Evolutionary conservation across 2,329 filamentous ascomycete species (phyloP).

Genomic region (Ceratocystis destructans): DNA sequence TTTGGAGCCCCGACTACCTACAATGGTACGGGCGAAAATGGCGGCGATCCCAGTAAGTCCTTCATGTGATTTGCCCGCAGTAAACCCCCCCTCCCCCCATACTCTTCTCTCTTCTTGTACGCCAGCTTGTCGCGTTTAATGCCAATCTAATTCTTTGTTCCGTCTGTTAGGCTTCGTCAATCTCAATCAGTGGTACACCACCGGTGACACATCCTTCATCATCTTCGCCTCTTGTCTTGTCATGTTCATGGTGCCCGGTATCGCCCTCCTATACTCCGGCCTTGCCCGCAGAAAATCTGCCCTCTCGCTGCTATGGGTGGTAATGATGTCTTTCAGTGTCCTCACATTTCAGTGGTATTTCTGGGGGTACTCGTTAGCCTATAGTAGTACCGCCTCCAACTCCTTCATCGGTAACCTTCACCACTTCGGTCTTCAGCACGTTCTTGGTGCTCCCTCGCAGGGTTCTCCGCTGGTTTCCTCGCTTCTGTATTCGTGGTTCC

Average conservation of each 20-base stretch:
- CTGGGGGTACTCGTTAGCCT: constrained; percentile 94
- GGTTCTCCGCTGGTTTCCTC: constrained; percentile 81
- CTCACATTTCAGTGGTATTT: constrained; percentile 99
- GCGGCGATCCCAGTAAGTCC: constrained; percentile 49
- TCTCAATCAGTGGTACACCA: constrained; percentile 87
- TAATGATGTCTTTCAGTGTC: constrained; percentile 84
- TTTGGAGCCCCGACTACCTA: constrained; percentile 44
- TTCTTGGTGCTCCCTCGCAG: constrained; percentile 69
- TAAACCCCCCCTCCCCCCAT: no score
- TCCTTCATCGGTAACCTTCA: constrained; percentile 83
- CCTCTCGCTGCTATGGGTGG: constrained; percentile 91
- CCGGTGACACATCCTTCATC: constrained; percentile 90
- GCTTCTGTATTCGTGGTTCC: constrained; percentile 87
- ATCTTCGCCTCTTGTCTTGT: constrained; percentile 84
- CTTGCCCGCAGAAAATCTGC: constrained; percentile 96
- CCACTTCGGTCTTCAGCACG: constrained; percentile 79
- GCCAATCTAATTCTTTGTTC: not conserved
- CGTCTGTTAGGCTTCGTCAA: constrained; percentile 55
- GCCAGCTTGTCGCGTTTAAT: not conserved
- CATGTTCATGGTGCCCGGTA: constrained; percentile 88
- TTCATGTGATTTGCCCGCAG: constrained; percentile 4
- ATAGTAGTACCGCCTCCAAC: constrained; percentile 67
- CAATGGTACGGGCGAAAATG: constrained; percentile 51
- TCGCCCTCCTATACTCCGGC: constrained; percentile 94
- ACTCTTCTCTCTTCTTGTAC: not conserved